Evolutionary conservation across 140 eudicot species (phyloP).

Genomic region (Anethum foeniculum): DNA sequence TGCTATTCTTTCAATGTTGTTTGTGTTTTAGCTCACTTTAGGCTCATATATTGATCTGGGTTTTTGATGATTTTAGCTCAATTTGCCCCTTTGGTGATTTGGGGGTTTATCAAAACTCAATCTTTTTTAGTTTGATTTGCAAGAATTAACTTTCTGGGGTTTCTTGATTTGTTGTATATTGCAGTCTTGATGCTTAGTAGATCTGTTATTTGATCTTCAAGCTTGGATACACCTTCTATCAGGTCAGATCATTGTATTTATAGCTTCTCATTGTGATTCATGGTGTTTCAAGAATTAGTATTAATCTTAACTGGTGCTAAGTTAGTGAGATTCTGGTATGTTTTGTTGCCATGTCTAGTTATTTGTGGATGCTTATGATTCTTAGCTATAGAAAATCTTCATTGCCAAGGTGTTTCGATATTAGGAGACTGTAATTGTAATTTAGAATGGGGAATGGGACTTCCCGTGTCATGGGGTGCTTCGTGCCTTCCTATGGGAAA

Average conservation of each 20-base stretch:
- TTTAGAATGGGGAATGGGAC: constrained; percentile 15
- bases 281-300: neutral
- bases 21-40: neutral
- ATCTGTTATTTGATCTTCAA: constrained; percentile 9
- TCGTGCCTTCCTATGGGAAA: constrained; percentile 18
- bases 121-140: neutral
- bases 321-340: neutral
- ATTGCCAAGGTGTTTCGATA: neutral
- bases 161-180: neutral
- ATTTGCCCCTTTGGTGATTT: neutral
- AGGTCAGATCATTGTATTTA: constrained; percentile 16
- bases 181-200: constrained; percentile 4
- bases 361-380: neutral
- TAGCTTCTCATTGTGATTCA: neutral
- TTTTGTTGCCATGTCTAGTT: constrained; percentile 2
- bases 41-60: neutral
- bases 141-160: neutral
- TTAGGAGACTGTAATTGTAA: neutral
- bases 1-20: neutral
- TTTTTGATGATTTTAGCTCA: neutral
- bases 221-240: neutral
- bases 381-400: neutral
- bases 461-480: constrained; percentile 17
- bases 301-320: neutral
- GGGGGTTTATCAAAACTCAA: neutral